A percentile compares a stretch with the other conserved stretches of the same genome.
These are phyloP conservation scores for Trichomonas gallinae DNA, from an alignment of 208 protist genomes.

Conservation along the genomic window DNA sequence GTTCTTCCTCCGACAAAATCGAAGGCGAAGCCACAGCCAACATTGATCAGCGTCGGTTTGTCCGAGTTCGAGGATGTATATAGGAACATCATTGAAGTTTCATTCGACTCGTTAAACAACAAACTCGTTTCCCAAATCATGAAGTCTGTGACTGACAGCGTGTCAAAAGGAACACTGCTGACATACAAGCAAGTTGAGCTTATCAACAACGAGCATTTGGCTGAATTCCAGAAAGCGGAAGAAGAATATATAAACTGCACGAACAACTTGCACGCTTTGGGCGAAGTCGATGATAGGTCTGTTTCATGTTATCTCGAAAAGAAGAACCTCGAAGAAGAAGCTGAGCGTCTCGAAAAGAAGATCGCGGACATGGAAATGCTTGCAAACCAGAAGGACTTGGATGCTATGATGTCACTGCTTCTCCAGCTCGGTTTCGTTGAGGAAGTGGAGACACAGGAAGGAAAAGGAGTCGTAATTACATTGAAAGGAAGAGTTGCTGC, in stretches of 20 bases:
- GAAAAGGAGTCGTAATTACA: background rate
- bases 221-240: background rate
- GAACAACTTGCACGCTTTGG: background rate
- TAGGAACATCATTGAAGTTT: background rate
- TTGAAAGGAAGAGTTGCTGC: constrained; percentile 72
- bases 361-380: background rate
- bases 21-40: background rate
- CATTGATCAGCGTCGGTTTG: background rate
- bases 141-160: background rate
- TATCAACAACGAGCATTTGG: background rate
- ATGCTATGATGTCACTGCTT: constrained; percentile 52
- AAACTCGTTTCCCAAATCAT: background rate
- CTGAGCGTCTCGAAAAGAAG: background rate
- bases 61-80: background rate
- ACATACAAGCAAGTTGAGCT: background rate
- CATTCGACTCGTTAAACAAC: background rate
- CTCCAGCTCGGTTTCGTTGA: constrained; percentile 76
- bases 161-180: background rate
- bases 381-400: background rate
- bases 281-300: background rate
- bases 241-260: background rate
- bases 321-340: background rate
- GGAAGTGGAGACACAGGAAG: constrained; percentile 48
- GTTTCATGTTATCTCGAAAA: background rate
- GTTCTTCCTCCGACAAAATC: background rate